Conservation (phyloP, 2,329 filamentous ascomycete genomes). For the Microcyclospora tardicrescens region DNA sequence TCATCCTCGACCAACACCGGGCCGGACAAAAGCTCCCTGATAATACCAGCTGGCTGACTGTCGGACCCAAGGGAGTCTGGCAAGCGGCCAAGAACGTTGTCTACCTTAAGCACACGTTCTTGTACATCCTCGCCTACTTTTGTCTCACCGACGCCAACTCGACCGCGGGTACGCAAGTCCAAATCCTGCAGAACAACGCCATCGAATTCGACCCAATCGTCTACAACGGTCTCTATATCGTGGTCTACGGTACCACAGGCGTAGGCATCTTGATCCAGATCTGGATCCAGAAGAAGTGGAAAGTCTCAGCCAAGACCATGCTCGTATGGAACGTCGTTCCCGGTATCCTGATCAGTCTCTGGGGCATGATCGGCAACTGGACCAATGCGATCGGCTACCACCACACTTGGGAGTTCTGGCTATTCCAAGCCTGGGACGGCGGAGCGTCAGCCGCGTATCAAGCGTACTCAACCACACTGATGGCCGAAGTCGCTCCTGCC, state of each 20-base stretch:
- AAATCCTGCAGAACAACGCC: too few relatives aligned
- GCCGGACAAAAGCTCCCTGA: neutral
- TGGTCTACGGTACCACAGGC: too few relatives aligned
- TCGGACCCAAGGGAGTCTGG: neutral
- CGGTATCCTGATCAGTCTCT: neutral
- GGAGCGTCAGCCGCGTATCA: neutral
- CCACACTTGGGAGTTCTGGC: neutral
- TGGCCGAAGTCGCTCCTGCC: neutral
- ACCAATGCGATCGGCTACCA: neutral
- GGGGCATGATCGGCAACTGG: neutral
- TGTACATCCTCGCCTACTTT: neutral
- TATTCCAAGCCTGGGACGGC: neutral
- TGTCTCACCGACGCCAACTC: too few relatives aligned
- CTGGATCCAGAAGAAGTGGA: too few relatives aligned
- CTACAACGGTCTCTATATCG: too few relatives aligned
- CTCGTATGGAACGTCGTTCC: too few relatives aligned
- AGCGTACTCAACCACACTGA: neutral
- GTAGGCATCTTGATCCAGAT: too few relatives aligned
- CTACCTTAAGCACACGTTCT: neutral
- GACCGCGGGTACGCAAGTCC: too few relatives aligned
- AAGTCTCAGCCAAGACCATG: too few relatives aligned
- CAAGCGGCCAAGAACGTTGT: neutral
- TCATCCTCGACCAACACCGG: neutral
- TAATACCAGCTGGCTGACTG: neutral
- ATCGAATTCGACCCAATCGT: too few relatives aligned